These are phyloP conservation scores for Thelephora ganbajun DNA, from an alignment of 768 basidiomycete genomes.

Conservation along the genomic window DNA sequence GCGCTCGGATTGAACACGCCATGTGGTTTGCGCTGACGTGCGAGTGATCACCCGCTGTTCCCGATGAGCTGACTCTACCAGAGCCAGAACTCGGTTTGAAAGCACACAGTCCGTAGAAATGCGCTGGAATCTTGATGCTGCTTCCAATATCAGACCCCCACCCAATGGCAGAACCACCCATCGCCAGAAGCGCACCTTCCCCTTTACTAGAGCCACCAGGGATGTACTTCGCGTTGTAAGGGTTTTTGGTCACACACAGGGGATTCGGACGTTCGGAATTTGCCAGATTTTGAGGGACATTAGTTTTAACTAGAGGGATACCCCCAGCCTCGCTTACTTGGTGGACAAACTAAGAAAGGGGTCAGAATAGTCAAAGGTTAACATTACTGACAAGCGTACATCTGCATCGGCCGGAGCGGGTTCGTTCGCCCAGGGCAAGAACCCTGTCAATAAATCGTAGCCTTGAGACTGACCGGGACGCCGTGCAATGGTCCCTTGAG, in stretches of 20 bases:
- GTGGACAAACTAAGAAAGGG: conserved; percentile 31
- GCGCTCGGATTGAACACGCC: conserved; percentile 28
- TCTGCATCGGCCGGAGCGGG: too few relatives aligned
- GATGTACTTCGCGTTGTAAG: conserved; percentile 28
- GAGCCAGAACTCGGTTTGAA: conserved; percentile 61
- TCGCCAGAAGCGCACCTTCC: conserved; percentile 65
- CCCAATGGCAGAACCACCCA: conserved; percentile 71
- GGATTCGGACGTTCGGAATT: conserved; percentile 76
- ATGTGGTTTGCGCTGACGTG: background rate
- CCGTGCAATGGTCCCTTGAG: too few relatives aligned
- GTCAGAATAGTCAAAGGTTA: background rate
- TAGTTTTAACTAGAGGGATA: conserved; percentile 88
- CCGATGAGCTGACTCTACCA: conserved; percentile 29
- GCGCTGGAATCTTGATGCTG: conserved; percentile 68
- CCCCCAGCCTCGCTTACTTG: conserved; percentile 39
- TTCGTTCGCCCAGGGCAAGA: conserved; percentile 55
- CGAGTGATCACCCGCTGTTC: conserved; percentile 4
- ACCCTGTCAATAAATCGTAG: conserved; percentile 57
- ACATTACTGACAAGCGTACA: background rate
- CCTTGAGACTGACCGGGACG: conserved; percentile 38
- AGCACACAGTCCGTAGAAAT: conserved; percentile 66
- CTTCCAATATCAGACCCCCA: conserved; percentile 78
- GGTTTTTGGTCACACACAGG: conserved; percentile 57
- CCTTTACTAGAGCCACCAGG: conserved; percentile 78
- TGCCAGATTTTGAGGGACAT: conserved; percentile 84